Evolutionary conservation across 768 basidiomycete genomes (phyloP).

Genomic region (Gautieria morchelliformis): DNA sequence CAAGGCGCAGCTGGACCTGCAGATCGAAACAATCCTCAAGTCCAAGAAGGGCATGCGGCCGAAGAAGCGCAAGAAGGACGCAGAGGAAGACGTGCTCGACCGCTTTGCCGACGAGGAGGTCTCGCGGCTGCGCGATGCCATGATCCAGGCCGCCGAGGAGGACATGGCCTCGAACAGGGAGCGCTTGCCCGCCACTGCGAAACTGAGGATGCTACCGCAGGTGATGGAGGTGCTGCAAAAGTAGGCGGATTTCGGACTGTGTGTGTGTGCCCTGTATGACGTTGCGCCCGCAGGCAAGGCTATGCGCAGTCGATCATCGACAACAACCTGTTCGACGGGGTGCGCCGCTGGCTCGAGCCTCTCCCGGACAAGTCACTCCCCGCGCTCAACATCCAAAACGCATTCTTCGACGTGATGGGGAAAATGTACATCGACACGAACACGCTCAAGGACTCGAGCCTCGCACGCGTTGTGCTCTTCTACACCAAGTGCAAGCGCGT

Average conservation of each 20-base stretch:
- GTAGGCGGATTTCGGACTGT: slow-evolving; percentile 34
- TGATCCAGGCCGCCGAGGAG: slow-evolving; percentile 79
- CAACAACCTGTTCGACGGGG: slow-evolving; percentile 87
- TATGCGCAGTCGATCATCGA: slow-evolving; percentile 90
- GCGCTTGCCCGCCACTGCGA: slow-evolving; percentile 73
- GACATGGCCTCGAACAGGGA: slow-evolving; percentile 75
- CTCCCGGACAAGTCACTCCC: slow-evolving; percentile 88
- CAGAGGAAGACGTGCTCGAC: slow-evolving; percentile 75
- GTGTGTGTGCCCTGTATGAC: neutral
- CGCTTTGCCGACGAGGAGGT: slow-evolving; percentile 87
- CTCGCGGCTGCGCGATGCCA: slow-evolving; percentile 74
- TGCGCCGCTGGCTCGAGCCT: slow-evolving; percentile 88
- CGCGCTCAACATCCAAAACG: slow-evolving; percentile 89
- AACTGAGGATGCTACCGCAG: slow-evolving; percentile 76
- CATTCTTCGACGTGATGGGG: slow-evolving; percentile 73
- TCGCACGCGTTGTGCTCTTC: slow-evolving; percentile 86
- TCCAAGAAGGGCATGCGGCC: slow-evolving; percentile 58
- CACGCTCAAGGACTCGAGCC: slow-evolving; percentile 82
- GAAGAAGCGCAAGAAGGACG: slow-evolving; percentile 61
- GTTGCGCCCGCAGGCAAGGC: slow-evolving; percentile 45
- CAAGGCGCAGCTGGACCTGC: slow-evolving; percentile 70
- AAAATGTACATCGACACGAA: slow-evolving; percentile 90
- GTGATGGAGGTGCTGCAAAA: slow-evolving; percentile 92
- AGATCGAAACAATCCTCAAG: slow-evolving; percentile 82
- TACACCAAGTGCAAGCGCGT: slow-evolving; percentile 95